Evolutionary conservation across 1,139 yeast species (phyloP).

Genomic region (Yarrowia galli): DNA sequence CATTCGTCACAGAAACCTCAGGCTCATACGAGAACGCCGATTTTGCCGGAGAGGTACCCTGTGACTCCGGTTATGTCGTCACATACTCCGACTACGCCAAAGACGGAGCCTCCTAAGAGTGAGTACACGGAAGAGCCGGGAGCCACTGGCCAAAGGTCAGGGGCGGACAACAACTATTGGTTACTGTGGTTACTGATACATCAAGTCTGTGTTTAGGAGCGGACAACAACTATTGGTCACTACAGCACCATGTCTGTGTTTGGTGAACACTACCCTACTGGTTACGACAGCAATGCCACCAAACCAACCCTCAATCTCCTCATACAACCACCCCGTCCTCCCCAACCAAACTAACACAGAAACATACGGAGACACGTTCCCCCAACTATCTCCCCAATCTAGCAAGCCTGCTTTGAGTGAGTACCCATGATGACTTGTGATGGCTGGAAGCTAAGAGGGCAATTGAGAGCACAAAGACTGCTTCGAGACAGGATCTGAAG

Average conservation of each 20-base stretch:
- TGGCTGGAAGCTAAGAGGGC: too few relatives aligned
- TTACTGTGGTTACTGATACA: too few relatives aligned
- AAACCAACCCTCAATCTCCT: too few relatives aligned
- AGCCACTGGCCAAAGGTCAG: background rate
- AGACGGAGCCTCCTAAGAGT: constrained; percentile 13
- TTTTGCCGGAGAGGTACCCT: background rate
- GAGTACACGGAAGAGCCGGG: constrained; percentile 3
- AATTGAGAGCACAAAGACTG: too few relatives aligned
- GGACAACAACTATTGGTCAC: background rate
- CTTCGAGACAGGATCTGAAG: too few relatives aligned
- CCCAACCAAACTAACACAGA: constrained; percentile 34
- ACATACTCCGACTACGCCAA: background rate
- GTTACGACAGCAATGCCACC: too few relatives aligned
- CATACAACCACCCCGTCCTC: too few relatives aligned
- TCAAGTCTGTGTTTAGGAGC: too few relatives aligned
- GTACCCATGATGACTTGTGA: background rate
- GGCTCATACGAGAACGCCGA: background rate
- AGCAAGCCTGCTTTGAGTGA: background rate
- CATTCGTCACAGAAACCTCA: background rate
- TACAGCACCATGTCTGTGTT: too few relatives aligned
- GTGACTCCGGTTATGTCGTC: background rate
- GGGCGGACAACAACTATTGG: background rate
- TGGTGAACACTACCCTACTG: background rate
- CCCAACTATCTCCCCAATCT: background rate
- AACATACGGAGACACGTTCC: constrained; percentile 23